Conservation (phyloP, 805 yeast genomes). For the Metschnikowia koreensis region DNA sequence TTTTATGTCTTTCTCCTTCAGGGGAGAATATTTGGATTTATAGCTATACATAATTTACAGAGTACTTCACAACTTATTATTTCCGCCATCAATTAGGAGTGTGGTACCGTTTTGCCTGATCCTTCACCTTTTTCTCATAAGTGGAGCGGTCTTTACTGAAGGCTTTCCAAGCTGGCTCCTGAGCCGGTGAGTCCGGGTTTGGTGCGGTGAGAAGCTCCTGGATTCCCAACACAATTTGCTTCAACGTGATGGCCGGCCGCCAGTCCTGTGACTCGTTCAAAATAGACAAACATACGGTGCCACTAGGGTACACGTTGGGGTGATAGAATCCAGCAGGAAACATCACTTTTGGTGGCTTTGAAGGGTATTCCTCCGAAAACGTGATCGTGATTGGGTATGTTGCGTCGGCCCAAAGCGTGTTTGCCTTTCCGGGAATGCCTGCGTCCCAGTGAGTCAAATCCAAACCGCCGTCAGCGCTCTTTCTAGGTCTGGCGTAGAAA, state of each 20-base stretch:
- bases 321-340: slow-evolving; percentile 91
- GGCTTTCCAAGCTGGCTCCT: slow-evolving; percentile 93
- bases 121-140: slow-evolving; percentile 74
- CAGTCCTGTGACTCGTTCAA: slow-evolving; percentile 95
- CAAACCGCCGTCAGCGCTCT: slow-evolving; percentile 75
- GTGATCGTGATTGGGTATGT: slow-evolving; percentile 76
- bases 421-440: slow-evolving; percentile 91
- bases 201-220: slow-evolving; percentile 90
- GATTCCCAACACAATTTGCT: slow-evolving; percentile 85
- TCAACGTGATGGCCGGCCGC: slow-evolving; percentile 94
- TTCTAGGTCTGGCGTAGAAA: slow-evolving; percentile 87
- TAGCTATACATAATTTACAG: slow-evolving; percentile 12
- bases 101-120: slow-evolving; percentile 63
- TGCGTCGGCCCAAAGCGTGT: slow-evolving; percentile 89
- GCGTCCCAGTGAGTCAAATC: slow-evolving; percentile 89
- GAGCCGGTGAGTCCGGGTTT: slow-evolving; percentile 95
- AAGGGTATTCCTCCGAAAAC: slow-evolving; percentile 91
- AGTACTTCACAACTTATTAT: not conserved
- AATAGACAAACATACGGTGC: slow-evolving; percentile 90
- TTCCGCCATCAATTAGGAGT: slow-evolving; percentile 12
- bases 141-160: slow-evolving; percentile 63
- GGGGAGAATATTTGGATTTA: not conserved
- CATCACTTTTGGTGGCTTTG: slow-evolving; percentile 92
- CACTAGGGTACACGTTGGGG: slow-evolving; percentile 97
- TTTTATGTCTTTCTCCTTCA: not conserved